phyloP scores from a whole-genome alignment of 2,329 filamentous ascomycete genomes.

The Waltergamsia citrina region DNA sequence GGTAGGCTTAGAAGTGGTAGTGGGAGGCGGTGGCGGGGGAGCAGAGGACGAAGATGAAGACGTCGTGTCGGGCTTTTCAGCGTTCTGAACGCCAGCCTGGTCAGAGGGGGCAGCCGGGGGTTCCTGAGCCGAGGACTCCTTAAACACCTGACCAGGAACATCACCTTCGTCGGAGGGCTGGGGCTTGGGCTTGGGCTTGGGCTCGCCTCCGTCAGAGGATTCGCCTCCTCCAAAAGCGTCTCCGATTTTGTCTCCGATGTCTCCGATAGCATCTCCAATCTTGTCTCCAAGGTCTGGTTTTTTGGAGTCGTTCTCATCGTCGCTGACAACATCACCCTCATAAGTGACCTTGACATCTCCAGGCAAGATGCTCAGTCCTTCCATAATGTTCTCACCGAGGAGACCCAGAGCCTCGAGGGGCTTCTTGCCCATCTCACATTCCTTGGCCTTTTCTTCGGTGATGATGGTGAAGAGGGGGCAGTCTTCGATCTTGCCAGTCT shows the following conservation, averaged over 20 bases:
- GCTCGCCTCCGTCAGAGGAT: too few relatives aligned
- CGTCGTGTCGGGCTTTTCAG: too few relatives aligned
- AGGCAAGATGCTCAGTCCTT: conserved; percentile 27
- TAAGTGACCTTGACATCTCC: conserved; percentile 44
- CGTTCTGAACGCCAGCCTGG: too few relatives aligned
- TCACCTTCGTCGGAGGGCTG: conserved; percentile 13
- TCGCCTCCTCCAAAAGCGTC: too few relatives aligned
- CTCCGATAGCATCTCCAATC: too few relatives aligned
- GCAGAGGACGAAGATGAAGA: conserved; percentile 1
- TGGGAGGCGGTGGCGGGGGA: background rate
- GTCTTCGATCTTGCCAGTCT: conserved; percentile 58
- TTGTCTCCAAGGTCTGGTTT: too few relatives aligned
- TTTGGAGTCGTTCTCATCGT: background rate
- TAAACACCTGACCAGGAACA: conserved; percentile 34
- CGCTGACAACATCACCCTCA: conserved; percentile 9
- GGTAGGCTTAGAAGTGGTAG: conserved; percentile 12
- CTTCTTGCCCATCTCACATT: conserved; percentile 53
- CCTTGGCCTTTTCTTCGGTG: conserved; percentile 40
- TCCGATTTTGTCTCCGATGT: too few relatives aligned
- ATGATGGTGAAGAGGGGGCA: conserved; percentile 70
- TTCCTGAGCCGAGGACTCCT: conserved; percentile 16
- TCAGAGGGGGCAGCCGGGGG: too few relatives aligned
- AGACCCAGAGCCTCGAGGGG: too few relatives aligned
- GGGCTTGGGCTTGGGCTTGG: conserved; percentile 5
- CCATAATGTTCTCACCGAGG: background rate